These are phyloP conservation scores for Rhodomyrtus psidioides DNA, from an alignment of 441 rosid genomes.

Conservation along the genomic window DNA sequence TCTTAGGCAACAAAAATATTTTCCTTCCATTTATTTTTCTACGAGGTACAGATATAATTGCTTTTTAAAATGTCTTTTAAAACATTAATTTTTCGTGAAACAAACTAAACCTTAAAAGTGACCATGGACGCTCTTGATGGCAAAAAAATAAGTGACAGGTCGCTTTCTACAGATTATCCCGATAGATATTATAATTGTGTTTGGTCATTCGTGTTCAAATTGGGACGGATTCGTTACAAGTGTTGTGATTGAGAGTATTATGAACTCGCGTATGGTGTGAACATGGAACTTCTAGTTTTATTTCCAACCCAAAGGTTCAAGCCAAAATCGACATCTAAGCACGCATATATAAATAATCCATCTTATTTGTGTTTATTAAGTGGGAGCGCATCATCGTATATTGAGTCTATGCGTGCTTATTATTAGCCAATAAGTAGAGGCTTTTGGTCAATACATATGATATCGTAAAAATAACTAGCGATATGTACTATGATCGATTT, in stretches of 20 bases:
- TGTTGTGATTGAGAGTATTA: neutral
- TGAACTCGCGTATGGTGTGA: neutral
- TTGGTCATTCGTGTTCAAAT: too few species aligned
- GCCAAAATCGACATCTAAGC: neutral
- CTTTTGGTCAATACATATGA: neutral
- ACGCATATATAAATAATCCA: neutral
- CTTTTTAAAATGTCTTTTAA: too few species aligned
- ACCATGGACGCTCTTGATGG: too few species aligned
- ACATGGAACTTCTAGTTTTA: neutral
- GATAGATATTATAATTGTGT: too few species aligned
- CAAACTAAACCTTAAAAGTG: too few species aligned
- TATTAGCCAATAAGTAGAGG: neutral
- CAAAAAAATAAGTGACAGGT: too few species aligned
- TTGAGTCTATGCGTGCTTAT: neutral
- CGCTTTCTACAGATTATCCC: too few species aligned
- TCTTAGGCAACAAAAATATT: too few species aligned
- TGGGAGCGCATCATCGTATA: neutral
- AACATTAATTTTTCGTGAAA: too few species aligned
- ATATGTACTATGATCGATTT: neutral
- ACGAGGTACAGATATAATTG: too few species aligned
- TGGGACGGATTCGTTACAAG: neutral
- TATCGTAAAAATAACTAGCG: neutral
- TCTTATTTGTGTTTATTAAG: neutral
- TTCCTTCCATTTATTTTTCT: too few species aligned
- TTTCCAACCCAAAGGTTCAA: neutral